Base-by-base conservation (phyloP, 495 filamentous ascomycete genomes). In the Penicillium subrubescens region DNA sequence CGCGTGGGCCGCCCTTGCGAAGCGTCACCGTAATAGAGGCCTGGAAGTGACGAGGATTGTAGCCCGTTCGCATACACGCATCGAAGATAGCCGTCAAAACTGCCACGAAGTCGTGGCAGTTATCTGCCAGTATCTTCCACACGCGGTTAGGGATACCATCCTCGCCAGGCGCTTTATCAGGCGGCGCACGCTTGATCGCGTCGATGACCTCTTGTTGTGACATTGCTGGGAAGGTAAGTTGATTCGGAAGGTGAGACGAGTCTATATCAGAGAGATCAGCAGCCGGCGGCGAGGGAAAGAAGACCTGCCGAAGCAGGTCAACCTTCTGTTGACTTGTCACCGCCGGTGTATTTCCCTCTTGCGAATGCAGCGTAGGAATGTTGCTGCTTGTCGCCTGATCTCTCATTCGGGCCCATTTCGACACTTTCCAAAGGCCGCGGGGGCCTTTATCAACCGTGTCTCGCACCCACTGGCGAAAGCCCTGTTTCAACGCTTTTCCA, bases 121-220 rank as follows among this genome's bases (percentile, higher is more conserved):
- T 44, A 14, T 62, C 11, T 6, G 59, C 51, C 1, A 75, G 35
- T 21, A 43, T 23, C 25, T 64, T 57, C 60, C 44, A 64, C 0
- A 77, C 31, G 8, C 39, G 44, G 34, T 75, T 73, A 2, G 69
- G 63, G 34, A 76, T 73, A 7, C 46, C 46, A 44, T 76, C 67
- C 2, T 34, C 15, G 5, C 69, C 69, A 14, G 70, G 71, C 7
- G 73, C 73, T 62, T 77, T 79, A 31, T 75, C 62, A 2, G 60
- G 54, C n/a, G 61, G 61, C 4, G 66, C 57, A 12, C 27, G 46
- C 2, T 55, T 50, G 11, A 76, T 63, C 11, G 67, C 69, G 29
- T 66, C 57, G n/a, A 1, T 31, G 1, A 55, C 14, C 19, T 55
- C 52, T 14, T 55, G 27, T 31, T 34, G 11, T 0, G 14, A 31